Evolutionary conservation across 1,284 basidiomycete genomes (phyloP), one percentile per base, ranked within the genome.

Genomic region (Microbotryum saponariae): DNA sequence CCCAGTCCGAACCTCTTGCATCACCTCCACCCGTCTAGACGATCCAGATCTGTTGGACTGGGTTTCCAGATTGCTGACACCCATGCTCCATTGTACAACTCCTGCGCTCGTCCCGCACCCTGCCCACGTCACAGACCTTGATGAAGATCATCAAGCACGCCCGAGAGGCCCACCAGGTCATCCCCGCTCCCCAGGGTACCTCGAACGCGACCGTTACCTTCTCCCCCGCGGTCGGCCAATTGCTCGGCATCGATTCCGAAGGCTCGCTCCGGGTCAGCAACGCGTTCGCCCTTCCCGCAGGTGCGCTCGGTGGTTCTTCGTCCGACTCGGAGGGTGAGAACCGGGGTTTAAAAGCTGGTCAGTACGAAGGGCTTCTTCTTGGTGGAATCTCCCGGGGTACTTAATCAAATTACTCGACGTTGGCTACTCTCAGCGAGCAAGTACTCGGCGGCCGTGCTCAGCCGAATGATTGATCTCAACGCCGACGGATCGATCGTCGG

Each of bases 401-500:
- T 59, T 53, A 37, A 46, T 54, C 25, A 55, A 53, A 48, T 25
- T 53, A 37, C 27, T 58, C 54, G 51, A 59, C 53, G 9, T 14
- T 49, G 20, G 33, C 54, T 6, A 12, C 18, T 2, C 47, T 49
- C 55, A 63, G 68, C 58, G 49, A 64, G 73, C 60, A 73, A 74
- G 65, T 93, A 93, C 76, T 90, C 92, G 74, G 79, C 82, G 42
- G 83, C 86, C 61, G 91, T 94, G 88, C 79, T 94, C 54, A 84
- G 86, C 58, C 86, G 89, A 48, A 78, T 94, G 73, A 87, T 88
- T 73, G 90, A 97, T 75, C 91, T 97, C 63, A 89, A 91, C 75
- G 85, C 88, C 59, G 93, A 97, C 73, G 92, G 94, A 75, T 91
- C 88, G 71, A 84, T 96, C 54, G 89, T 98, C 61, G 96, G 96